A percentile compares a stretch with the other conserved stretches of the same genome.
These are phyloP conservation scores for Boletellus sp. DNA, from an alignment of 768 basidiomycete genomes.

Conservation along the genomic window DNA sequence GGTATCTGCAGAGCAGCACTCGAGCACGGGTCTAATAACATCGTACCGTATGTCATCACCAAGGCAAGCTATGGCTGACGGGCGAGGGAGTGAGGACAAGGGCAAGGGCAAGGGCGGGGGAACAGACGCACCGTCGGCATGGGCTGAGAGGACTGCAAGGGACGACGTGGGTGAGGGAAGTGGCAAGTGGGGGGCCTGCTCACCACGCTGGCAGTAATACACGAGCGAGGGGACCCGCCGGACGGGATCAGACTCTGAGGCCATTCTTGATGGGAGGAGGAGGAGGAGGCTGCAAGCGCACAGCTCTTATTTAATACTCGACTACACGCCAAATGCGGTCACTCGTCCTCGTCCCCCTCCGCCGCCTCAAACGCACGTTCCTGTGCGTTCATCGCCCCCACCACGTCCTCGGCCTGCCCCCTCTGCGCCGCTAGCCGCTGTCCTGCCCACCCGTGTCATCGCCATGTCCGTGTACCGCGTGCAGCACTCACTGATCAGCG, in stretches of 20 bases:
- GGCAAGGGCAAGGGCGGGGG: not conserved
- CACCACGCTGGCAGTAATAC: slow-evolving; percentile 70
- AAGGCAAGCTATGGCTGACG: slow-evolving; percentile 58
- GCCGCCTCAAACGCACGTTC: slow-evolving; percentile 45
- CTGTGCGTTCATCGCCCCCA: slow-evolving; percentile 82
- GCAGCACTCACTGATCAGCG: slow-evolving; percentile 75
- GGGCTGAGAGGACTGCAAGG: slow-evolving; percentile 49
- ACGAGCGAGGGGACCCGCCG: slow-evolving; percentile 61
- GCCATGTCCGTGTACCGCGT: slow-evolving; percentile 2
- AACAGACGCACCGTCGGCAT: slow-evolving; percentile 58
- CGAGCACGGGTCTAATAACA: slow-evolving; percentile 69
- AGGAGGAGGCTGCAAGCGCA: not conserved
- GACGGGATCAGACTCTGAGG: slow-evolving; percentile 32
- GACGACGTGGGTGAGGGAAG: slow-evolving; percentile 3
- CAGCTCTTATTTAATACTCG: slow-evolving; percentile 16
- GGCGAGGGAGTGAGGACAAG: slow-evolving; percentile 2
- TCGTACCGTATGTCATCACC: slow-evolving; percentile 58
- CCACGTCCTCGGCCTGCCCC: slow-evolving; percentile 71
- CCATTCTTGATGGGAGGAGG: slow-evolving; percentile 23
- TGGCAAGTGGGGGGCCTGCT: slow-evolving; percentile 20
- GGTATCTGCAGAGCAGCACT: slow-evolving; percentile 68
- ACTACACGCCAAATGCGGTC: slow-evolving; percentile 18
- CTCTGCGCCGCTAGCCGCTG: slow-evolving; percentile 78
- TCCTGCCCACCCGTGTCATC: slow-evolving; percentile 41
- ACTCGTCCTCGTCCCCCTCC: slow-evolving; percentile 7